Conservation (phyloP, 2,329 filamentous ascomycete genomes). For the Orbilia blumenaviensis region DNA sequence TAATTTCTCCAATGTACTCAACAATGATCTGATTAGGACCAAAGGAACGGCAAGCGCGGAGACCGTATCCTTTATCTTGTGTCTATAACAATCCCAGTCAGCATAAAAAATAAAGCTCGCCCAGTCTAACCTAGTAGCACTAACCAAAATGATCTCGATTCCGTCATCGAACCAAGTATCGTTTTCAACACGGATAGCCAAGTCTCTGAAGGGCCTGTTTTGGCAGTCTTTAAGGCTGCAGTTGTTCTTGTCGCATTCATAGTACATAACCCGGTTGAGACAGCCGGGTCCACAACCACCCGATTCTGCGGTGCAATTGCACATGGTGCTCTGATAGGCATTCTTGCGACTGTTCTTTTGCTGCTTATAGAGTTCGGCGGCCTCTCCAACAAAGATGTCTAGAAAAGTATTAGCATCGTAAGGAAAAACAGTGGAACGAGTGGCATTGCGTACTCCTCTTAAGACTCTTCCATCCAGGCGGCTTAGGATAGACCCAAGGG, state of each 20-base stretch:
- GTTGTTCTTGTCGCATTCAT: conserved; percentile 91
- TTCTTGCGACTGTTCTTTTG: conserved; percentile 76
- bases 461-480: conserved; percentile 89
- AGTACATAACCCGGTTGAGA: conserved; percentile 95
- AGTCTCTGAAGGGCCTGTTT: conserved; percentile 85
- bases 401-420: conserved; percentile 39
- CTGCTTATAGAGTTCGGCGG: conserved; percentile 82
- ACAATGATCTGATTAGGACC: conserved; percentile 93
- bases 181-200: conserved; percentile 76
- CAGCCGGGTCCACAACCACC: conserved; percentile 84
- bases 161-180: conserved; percentile 90
- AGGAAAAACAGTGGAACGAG: not conserved
- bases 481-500: conserved; percentile 85
- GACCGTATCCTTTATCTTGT: conserved; percentile 84
- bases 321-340: conserved; percentile 60
- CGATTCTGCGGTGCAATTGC: conserved; percentile 78
- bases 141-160: conserved; percentile 81
- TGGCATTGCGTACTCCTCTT: conserved; percentile 76
- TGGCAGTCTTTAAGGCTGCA: conserved; percentile 80
- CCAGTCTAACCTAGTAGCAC: conserved; percentile 6
- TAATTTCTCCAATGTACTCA: conserved; percentile 97
- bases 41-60: conserved; percentile 89
- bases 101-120: not conserved
- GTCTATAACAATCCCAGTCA: conserved; percentile 68
- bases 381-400: conserved; percentile 92